Conservation (phyloP, 306 rosid species). For the Trifolium repens region DNA sequence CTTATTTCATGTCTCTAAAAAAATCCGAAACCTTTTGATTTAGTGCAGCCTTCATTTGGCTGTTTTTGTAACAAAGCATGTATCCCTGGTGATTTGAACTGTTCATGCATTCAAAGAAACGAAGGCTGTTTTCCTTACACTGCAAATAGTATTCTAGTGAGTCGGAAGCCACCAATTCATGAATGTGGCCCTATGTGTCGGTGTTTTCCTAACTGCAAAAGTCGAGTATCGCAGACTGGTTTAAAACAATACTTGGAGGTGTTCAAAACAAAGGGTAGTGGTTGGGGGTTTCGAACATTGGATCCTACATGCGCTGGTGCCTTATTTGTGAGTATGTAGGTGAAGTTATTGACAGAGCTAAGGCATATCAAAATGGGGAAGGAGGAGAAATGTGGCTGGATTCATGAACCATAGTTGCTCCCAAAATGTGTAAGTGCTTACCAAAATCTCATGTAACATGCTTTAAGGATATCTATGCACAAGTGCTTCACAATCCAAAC, state of each 20-base stretch:
- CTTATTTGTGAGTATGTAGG: constrained; percentile 75
- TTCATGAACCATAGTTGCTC: constrained; percentile 79
- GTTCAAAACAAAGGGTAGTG: constrained; percentile 63
- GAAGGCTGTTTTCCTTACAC: constrained; percentile 67
- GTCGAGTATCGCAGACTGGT: constrained; percentile 63
- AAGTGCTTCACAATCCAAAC: too few species aligned
- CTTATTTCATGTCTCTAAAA: constrained; percentile 55
- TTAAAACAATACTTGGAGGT: constrained; percentile 60
- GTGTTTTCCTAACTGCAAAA: constrained; percentile 66
- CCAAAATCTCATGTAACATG: too few species aligned
- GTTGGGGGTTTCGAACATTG: constrained; percentile 74
- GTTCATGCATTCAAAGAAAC: constrained; percentile 65
- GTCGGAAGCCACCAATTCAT: constrained; percentile 59
- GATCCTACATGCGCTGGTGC: constrained; percentile 72
- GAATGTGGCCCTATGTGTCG: constrained; percentile 70
- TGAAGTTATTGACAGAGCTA: constrained; percentile 54
- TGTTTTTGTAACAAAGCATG: constrained; percentile 59
- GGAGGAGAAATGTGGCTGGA: constrained; percentile 66
- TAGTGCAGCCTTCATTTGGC: constrained; percentile 46
- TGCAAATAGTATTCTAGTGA: constrained; percentile 55
- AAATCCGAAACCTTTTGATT: constrained; percentile 47
- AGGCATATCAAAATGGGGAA: constrained; percentile 37
- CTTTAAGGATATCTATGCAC: too few species aligned
- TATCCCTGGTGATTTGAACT: constrained; percentile 58
- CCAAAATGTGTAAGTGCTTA: constrained; percentile 67